phyloP scores from a whole-genome alignment of 2,329 filamentous ascomycete species.

The Colletotrichum euphorbiae region DNA sequence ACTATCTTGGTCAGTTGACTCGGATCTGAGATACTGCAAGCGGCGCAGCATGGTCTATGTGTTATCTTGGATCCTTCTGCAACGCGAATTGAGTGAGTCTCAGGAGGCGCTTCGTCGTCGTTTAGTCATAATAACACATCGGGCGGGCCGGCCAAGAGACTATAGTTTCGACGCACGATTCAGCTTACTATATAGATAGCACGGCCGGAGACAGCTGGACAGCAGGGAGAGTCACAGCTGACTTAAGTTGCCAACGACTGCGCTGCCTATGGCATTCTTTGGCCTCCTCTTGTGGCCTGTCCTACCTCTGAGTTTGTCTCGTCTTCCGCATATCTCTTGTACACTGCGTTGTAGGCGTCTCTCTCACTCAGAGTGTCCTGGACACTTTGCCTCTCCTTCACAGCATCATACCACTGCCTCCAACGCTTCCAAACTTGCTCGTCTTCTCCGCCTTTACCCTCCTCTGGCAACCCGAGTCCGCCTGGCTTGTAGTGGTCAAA shows the following conservation, averaged over 20 bases:
- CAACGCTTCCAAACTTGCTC: conserved; percentile 73
- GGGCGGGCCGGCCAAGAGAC: background rate
- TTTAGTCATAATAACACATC: conserved; percentile 9
- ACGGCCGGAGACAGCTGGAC: background rate
- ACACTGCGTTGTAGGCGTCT: conserved; percentile 75
- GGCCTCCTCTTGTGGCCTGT: conserved; percentile 72
- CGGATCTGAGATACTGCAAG: conserved; percentile 2
- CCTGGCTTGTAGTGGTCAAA: conserved; percentile 79
- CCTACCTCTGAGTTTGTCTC: conserved; percentile 71
- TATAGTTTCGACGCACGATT: background rate
- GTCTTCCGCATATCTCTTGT: conserved; percentile 75
- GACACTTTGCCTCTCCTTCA: conserved; percentile 71
- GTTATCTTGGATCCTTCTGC: conserved; percentile 17
- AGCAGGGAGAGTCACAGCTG: background rate
- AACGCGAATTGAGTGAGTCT: background rate
- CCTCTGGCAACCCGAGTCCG: conserved; percentile 58
- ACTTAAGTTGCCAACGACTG: background rate
- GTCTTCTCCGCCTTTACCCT: conserved; percentile 53
- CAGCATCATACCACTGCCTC: conserved; percentile 71
- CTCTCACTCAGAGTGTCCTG: conserved; percentile 75
- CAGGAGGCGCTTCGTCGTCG: background rate
- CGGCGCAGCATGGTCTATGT: background rate
- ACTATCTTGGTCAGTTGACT: background rate
- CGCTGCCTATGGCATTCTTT: conserved; percentile 64
- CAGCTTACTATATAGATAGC: background rate